Percentiles rank a stretch among this genome's conserved stretches.
These are phyloP conservation scores for Raphanus raphanistrum DNA, from an alignment of 345 rosid species.

Conservation along the genomic window DNA sequence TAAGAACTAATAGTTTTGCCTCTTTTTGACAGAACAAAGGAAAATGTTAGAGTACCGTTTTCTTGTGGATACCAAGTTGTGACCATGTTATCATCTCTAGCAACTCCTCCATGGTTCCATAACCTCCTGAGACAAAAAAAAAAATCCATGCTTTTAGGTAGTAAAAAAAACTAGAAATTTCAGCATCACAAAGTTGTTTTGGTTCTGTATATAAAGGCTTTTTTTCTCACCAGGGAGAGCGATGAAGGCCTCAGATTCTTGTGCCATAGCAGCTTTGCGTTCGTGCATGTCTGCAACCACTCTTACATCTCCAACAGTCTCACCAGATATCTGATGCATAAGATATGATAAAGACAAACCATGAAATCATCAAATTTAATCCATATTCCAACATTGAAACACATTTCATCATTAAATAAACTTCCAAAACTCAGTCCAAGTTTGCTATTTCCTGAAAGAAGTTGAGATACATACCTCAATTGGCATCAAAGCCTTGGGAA, in stretches of 20 bases:
- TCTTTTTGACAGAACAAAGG: background rate
- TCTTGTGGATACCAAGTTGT: slow-evolving; percentile 92
- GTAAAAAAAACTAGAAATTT: slow-evolving; percentile 1
- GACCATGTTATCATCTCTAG: slow-evolving; percentile 98
- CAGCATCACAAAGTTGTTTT: background rate
- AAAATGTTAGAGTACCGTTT: slow-evolving; percentile 52
- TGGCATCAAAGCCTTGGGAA: background rate
- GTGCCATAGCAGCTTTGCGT: slow-evolving; percentile 96
- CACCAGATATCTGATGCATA: slow-evolving; percentile 75
- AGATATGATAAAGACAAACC: background rate
- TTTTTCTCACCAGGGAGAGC: slow-evolving; percentile 92
- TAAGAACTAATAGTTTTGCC: background rate
- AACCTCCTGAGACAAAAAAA: slow-evolving; percentile 64
- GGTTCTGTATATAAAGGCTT: slow-evolving; percentile 13
- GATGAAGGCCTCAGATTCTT: slow-evolving; percentile 88
- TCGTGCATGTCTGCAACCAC: slow-evolving; percentile 91
- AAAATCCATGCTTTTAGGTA: background rate
- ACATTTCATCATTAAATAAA: background rate
- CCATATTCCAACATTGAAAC: background rate
- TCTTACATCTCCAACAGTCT: slow-evolving; percentile 83
- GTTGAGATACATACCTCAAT: background rate
- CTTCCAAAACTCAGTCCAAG: background rate
- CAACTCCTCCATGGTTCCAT: slow-evolving; percentile 96
- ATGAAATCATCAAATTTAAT: background rate
- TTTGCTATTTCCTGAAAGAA: background rate